Base-by-base conservation (phyloP, 176 grass and related monocot species). In the Zizania latifolia region DNA sequence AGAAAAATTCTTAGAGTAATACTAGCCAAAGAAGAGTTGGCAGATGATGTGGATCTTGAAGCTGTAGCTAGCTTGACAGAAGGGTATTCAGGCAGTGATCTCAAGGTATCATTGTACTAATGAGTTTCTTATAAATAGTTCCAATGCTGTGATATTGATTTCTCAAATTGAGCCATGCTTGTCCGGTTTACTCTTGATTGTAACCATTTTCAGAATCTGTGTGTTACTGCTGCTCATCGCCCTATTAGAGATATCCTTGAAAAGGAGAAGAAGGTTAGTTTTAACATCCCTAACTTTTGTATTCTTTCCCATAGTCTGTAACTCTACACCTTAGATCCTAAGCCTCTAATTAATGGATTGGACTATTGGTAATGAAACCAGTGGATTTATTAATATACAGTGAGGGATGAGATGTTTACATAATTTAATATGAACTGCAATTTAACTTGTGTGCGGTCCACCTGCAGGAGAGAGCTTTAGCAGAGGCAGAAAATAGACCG, bases 81-180 rank as follows among this genome's bases (percentile, higher is more conserved):
- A 71, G 95, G 95, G 24, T 99, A 94, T 70, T 99, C 95, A 9
- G 95, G 95, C 58, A 99, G 95, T 68, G 95, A 99, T 78, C 82
- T 99, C 45, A 99, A 99, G 95, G 95, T 97, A 58, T 51, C 28
- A 22, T 67, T 53, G 7, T 61, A 43, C 21, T 35, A 39, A 27
- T 35, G 68, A 23, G 5, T 68, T 68, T 78, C 16, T 62, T 17
- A 30, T 14, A 29, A 73, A 5, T 15, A 0, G 5, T 55, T 68
- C 35, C 48, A 43, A 6, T 71, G 14, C 56, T 48, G 40, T 12
- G 0, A 10, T 53, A 15, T 28, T 78, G 31, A 56, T 30, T 59
- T 48, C 24, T 68, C 19, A 57, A 58, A 30, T 68, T 41, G 9
- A 67, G 37, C 50, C 5, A 30, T 60, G 9, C 65, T 68, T 54